phyloP scores from a whole-genome alignment of 2,329 filamentous ascomycete genomes.

The Phialemoniopsis sp. region DNA sequence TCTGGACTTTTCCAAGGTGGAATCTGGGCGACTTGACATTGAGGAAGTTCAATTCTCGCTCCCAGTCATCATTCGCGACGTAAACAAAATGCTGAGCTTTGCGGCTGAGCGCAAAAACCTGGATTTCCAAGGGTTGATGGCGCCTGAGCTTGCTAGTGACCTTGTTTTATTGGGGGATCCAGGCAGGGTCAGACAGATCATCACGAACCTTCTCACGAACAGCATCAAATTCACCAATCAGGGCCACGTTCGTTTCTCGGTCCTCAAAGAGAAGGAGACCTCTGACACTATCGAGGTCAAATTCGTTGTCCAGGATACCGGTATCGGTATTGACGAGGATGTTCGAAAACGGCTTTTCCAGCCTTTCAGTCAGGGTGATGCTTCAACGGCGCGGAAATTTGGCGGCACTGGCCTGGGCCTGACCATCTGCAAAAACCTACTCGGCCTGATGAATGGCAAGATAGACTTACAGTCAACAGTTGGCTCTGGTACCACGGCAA shows the following conservation, averaged over 20 bases:
- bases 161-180: slow-evolving; percentile 84
- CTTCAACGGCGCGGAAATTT: slow-evolving; percentile 74
- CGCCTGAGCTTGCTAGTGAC: slow-evolving; percentile 57
- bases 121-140: slow-evolving; percentile 63
- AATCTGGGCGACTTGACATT: slow-evolving; percentile 72
- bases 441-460: slow-evolving; percentile 75
- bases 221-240: slow-evolving; percentile 71
- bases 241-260: slow-evolving; percentile 63
- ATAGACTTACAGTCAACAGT: slow-evolving; percentile 66
- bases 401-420: slow-evolving; percentile 75
- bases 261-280: slow-evolving; percentile 60
- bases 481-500: slow-evolving; percentile 67
- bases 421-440: slow-evolving; percentile 76
- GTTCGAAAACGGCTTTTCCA: slow-evolving; percentile 70
- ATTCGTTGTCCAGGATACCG: slow-evolving; percentile 73
- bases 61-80: slow-evolving; percentile 69
- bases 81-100: slow-evolving; percentile 83
- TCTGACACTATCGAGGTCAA: slow-evolving; percentile 62
- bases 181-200: slow-evolving; percentile 76
- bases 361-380: slow-evolving; percentile 78
- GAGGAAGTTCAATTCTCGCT: slow-evolving; percentile 79
- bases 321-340: slow-evolving; percentile 77
- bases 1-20: slow-evolving; percentile 83
- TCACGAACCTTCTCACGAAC: slow-evolving; percentile 75
- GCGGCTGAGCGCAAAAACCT: slow-evolving; percentile 78